Evolutionary conservation across 305 asterid species (phyloP), one percentile per base, ranked within the genome.

Genomic region (Andrographis paniculata): DNA sequence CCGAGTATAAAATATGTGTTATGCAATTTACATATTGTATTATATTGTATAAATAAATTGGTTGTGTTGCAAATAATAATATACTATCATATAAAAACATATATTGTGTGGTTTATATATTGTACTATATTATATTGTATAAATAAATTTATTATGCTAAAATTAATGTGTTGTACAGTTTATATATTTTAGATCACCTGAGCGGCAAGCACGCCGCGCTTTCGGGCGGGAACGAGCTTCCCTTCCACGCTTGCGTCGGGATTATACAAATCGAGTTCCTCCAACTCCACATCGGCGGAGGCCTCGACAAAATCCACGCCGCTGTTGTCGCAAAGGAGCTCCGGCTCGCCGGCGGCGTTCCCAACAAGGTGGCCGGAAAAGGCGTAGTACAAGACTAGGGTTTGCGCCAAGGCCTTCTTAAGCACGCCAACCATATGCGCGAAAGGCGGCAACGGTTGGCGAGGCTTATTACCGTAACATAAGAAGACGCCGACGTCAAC

Each of bases 231-330:
- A 19, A 81, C 74, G 31, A 81, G 74, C 46, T 70, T 81, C 35
- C 50, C 77, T 13, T 72, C 54, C 40, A 81, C 55, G 11, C 58
- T 65, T 0, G 3, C 20, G 28, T 75, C 78, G 0, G 84, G 79
- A 10, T 50, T 55, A 14, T 67, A 40, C 20, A 81, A 47, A 38
- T 77, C 84, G 0, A 74, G 7, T 28, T 66, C 43, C 18, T 45
- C 58, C 5, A 80, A 74, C 45, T 74, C 79, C 2, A 59, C 55
- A 12, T 72, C 79, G 15, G 72, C 77, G 46, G 30, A 67, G 35
- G 84, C 84, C 40, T 74, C 63, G 0, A 47, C 21, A 3, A 72
- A 80, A 27, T 77, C 92, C 17, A 77, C 87, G 1, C 92, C 87
- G 0, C 74, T 69, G 50, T 80, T 80, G 74, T 68, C 77, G 72